Base-by-base conservation (phyloP, 2,329 filamentous ascomycete genomes). In the Fusarium avenaceum region DNA sequence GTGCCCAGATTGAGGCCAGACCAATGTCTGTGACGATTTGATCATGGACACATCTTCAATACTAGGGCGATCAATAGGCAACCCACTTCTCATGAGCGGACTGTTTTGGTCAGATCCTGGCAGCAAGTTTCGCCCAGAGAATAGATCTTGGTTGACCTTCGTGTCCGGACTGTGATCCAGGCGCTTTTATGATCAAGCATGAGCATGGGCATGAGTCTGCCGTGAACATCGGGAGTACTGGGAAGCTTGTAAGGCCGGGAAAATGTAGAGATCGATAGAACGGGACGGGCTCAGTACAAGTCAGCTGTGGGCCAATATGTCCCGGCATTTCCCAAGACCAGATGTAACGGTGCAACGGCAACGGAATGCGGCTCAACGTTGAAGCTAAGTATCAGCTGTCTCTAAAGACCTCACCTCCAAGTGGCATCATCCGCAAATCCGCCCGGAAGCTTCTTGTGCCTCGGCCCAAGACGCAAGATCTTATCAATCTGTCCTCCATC, bases 401-500 rank as follows among this genome's bases (percentile, higher is more conserved):
- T 15, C 5, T 20, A 14, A 22, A 20, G 22, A 45, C 33, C 38
- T 65, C 61, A 65, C 47, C 61, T 40, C 33, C 32, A 53, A 20
- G n/a, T 24, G 20, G 2, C 9, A 28, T 49, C 20, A 44, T 53
- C 22, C 22, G 28, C 24, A 39, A n/a, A 56, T 42, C 17, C 35
- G n/a, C 35, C 1, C 35, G 32, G 52, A 20, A 30, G 8, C 14
- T 30, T 15, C 14, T 22, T 32, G 19, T 46, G 24, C 46, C 67
- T 54, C 51, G 38, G 54, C 15, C 10, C 22, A 49, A 42, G 24
- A 13, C 4, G 20, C 38, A 35, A 43, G 19, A 40, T 68, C 58
- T 64, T 52, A 64, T 65, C 52, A 67, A 67, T 67, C 49, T 53
- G 22, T 44, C 44, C 38, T 69, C 30, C 43, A 15, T 15, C 11